Evolutionary conservation across 2,329 filamentous ascomycete genomes (phyloP), one percentile per base, ranked within the genome.

Genomic region (Sphaerostilbella broomeana): DNA sequence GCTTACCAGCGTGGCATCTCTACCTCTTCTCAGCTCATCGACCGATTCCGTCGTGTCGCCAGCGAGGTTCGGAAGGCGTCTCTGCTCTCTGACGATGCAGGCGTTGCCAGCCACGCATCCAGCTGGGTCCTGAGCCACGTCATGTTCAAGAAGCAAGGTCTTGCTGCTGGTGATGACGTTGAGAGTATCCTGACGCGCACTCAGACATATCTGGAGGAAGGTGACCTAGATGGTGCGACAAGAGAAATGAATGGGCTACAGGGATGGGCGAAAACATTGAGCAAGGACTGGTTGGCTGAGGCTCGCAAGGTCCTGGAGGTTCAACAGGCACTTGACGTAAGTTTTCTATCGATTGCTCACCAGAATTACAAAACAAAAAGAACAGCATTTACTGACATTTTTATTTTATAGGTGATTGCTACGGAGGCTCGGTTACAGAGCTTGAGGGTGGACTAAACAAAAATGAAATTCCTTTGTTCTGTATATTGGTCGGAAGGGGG

Each of bases 221-320:
- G 92, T 16, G 82, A 95, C 56, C 66, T 98, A 41, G 92, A 98
- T 61, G 81, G 76, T 38, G 92, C 92, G 3, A 89, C 92, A 11
- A 75, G 92, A 49, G 92, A 98, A 68, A 92, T 98, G 83, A 98
- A 97, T 59, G 78, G 81, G 2, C 71, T 98, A 32, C 76, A 83
- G 46, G 92, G 92, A 18, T 98, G 92, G 92, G 89, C 90, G 33
- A 95, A 92, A 73, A 90, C 89, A 27, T 67, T 98, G 58, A 94
- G 86, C 64, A 81, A 84, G 56, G 92, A 98, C 63, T 98, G 92
- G 92, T 66, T 98, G 51, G 75, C 74, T 37, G 92, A 98, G 71
- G 85, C 88, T 47, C 79, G 92, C 60, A 84, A 88, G 67, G 86
- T 94, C 49, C 70, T 98, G 56, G 92, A 98, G 68, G 92, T 97